Evolutionary conservation across 305 asterid species (phyloP).

Genomic region (Euphrasia arctica): DNA sequence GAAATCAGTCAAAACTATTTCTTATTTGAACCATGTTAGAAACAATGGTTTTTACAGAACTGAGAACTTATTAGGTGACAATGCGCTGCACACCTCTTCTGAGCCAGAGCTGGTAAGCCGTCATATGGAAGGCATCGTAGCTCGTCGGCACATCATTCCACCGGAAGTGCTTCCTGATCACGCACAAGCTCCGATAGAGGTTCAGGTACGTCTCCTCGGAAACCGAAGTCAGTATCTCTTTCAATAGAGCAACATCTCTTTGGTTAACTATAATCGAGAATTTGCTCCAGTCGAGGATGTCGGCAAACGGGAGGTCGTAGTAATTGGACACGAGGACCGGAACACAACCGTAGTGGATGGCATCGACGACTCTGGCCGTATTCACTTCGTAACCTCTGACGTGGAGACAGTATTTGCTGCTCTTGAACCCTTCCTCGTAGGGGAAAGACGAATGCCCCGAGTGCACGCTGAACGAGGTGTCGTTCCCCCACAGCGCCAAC

Average conservation of each 20-base stretch:
- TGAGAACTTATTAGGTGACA: conserved; percentile 16
- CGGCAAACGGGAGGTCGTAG: conserved; percentile 82
- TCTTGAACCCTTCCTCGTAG: conserved; percentile 62
- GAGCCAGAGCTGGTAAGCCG: conserved; percentile 72
- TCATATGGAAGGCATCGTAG: conserved; percentile 74
- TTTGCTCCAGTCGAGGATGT: conserved; percentile 63
- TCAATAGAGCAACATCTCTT: conserved; percentile 44
- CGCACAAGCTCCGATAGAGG: conserved; percentile 45
- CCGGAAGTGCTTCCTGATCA: conserved; percentile 62
- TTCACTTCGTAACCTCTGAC: conserved; percentile 82
- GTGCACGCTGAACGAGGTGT: conserved; percentile 51
- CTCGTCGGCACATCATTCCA: conserved; percentile 52
- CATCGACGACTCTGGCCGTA: conserved; percentile 77
- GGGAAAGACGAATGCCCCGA: conserved; percentile 47
- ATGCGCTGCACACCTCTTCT: conserved; percentile 51
- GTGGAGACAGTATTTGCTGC: conserved; percentile 74
- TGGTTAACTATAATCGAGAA: conserved; percentile 58
- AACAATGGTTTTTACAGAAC: not conserved
- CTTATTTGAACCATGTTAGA: too few relatives aligned
- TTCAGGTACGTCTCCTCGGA: conserved; percentile 42
- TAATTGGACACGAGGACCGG: conserved; percentile 69
- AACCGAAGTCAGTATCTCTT: conserved; percentile 45
- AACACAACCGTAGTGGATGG: conserved; percentile 68
- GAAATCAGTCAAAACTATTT: too few relatives aligned
- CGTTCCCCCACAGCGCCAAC: conserved; percentile 51